Evolutionary conservation across 148 eudicot genomes (phyloP).

Genomic region (Bassia scoparia): DNA sequence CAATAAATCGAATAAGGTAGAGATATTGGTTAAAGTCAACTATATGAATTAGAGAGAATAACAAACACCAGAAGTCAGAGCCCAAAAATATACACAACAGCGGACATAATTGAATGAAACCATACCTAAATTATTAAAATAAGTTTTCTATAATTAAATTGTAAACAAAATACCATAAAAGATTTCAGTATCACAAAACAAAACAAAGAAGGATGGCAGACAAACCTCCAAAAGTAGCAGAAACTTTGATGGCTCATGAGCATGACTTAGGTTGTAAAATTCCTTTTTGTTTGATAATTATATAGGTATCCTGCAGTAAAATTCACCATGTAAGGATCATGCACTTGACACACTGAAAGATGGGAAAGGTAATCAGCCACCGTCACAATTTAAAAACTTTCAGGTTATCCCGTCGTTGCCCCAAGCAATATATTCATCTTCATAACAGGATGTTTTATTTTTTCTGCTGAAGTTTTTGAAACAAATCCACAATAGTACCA

Average conservation of each 20-base stretch:
- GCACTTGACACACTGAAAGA: not conserved
- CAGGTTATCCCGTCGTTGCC: not conserved
- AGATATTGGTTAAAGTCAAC: too few species aligned
- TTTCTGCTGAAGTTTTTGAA: too few species aligned
- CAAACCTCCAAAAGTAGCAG: constrained; percentile 85
- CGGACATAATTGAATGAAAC: not conserved
- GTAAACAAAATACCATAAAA: not conserved
- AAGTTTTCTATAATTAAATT: not conserved
- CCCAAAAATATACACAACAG: not conserved
- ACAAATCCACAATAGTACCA: too few species aligned
- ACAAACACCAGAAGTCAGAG: not conserved
- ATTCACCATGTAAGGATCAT: constrained; percentile 5
- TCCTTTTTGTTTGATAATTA: constrained; percentile 91
- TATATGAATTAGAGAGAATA: not conserved
- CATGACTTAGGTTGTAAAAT: constrained; percentile 84
- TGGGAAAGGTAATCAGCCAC: not conserved
- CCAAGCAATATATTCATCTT: too few species aligned
- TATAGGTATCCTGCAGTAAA: constrained; percentile 74
- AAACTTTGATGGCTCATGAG: constrained; percentile 83
- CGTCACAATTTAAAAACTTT: not conserved
- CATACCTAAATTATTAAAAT: not conserved
- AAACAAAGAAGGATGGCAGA: constrained; percentile 14
- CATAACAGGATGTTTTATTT: too few species aligned
- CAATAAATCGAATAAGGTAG: too few species aligned
- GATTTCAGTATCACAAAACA: constrained; percentile 1